These are phyloP conservation scores for Ustilago vetiveriae DNA, from an alignment of 1,284 basidiomycete species.

Conservation along the genomic window DNA sequence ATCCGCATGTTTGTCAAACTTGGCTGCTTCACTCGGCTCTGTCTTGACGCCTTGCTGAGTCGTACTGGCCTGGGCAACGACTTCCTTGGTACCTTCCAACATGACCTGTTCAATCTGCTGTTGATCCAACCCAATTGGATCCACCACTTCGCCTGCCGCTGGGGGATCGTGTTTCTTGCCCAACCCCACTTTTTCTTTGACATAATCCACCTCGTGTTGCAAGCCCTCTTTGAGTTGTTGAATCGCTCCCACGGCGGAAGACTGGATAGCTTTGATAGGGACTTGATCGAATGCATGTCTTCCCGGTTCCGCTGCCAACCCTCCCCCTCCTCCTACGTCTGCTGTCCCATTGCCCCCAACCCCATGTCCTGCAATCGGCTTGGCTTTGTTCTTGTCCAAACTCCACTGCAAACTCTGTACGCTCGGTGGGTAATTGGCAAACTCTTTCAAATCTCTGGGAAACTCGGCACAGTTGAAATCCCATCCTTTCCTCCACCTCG, in stretches of 20 bases:
- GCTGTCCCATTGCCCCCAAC: conserved; percentile 10
- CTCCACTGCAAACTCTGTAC: conserved; percentile 39
- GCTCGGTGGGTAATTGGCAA: conserved; percentile 44
- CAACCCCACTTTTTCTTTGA: conserved; percentile 29
- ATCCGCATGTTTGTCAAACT: conserved; percentile 36
- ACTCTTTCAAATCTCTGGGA: conserved; percentile 47
- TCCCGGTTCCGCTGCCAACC: conserved; percentile 39
- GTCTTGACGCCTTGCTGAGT: not conserved
- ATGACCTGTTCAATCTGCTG: conserved; percentile 55
- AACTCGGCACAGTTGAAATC: conserved; percentile 84
- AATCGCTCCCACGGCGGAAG: conserved; percentile 19
- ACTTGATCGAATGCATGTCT: conserved; percentile 45
- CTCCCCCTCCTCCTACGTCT: not conserved
- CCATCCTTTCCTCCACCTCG: conserved; percentile 90
- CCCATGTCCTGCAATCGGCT: not conserved
- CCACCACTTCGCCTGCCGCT: conserved; percentile 15
- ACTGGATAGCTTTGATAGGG: conserved; percentile 33
- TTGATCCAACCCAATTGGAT: conserved; percentile 51
- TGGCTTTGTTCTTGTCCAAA: not conserved
- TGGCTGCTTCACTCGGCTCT: conserved; percentile 17
- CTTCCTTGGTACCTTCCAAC: conserved; percentile 48
- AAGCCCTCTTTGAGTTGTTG: conserved; percentile 27
- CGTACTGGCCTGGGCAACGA: conserved; percentile 1
- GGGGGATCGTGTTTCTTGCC: conserved; percentile 12
- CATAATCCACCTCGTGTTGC: conserved; percentile 30